Evolutionary conservation across 2,329 filamentous ascomycete genomes (phyloP), one percentile per base, ranked within the genome.

Genomic region (Xylaria sp.): DNA sequence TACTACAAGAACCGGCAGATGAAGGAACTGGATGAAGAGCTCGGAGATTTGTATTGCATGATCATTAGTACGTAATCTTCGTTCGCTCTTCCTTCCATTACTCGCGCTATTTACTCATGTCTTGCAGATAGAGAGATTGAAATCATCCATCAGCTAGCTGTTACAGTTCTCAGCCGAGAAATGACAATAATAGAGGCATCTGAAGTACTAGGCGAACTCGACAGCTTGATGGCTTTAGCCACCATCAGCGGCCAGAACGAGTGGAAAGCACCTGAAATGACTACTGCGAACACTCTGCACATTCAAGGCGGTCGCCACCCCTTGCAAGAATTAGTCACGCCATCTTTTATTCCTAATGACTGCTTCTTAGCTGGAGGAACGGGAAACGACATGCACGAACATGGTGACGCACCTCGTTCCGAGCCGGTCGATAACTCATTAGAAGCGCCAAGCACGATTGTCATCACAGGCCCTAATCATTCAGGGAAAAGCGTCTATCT

Each of bases 401-500:
- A 12, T 38, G 55, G 54, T 12, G 38, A 21, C 33, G 40, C 33
- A 60, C 50, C 21, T 17, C 23, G 21, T 57, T 59, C 54, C 17
- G 67, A 67, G 8, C 31, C 38, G 17, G 31, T 58, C 7, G 61
- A 57, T 42, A 57, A 51, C 25, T 62, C 57, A 7, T 57, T 55
- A 17, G 62, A 68, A 5, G 67, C 75, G 2, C 87, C 91, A 12
- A 92, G 85, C 67, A 89, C 92, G 78, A 75, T 97, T 12, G 79
- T 97, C 5, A 77, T 99, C 70, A 98, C 95, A 0, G 95, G 95
- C 0, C 94, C 95, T 4, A 99, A 99, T 70, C 96, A 95, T 74
- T 98, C 95, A 0, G 95, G 95, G 0, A 99, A 99, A 76, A 98
- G 93, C 69, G 87, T 98, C 0, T 98, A 97, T 76, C 83, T 98